Conservation (phyloP, 306 rosid genomes). For the Pyrus communis region DNA sequence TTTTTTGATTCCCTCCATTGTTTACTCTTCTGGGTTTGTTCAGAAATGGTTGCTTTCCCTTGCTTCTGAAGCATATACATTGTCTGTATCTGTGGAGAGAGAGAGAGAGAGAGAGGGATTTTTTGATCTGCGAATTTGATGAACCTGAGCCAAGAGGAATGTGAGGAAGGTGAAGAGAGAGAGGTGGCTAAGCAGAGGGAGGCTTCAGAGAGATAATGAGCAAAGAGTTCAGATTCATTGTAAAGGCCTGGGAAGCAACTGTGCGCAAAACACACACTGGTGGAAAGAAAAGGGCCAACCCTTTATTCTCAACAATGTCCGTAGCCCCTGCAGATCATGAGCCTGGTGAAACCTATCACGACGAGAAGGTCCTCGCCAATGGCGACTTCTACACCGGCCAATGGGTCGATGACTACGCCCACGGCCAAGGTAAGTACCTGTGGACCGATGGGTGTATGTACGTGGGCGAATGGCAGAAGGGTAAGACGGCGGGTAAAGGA, state of each 20-base stretch:
- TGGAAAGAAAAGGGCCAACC: slow-evolving; percentile 55
- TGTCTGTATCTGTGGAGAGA: not conserved
- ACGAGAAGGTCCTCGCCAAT: slow-evolving; percentile 48
- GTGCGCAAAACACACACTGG: slow-evolving; percentile 52
- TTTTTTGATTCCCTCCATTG: slow-evolving; percentile 13
- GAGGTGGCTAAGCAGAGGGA: not conserved
- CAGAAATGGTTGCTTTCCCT: slow-evolving; percentile 11
- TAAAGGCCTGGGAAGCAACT: slow-evolving; percentile 56
- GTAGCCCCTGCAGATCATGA: slow-evolving; percentile 84
- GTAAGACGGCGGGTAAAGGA: slow-evolving; percentile 61
- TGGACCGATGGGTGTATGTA: slow-evolving; percentile 97
- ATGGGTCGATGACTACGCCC: slow-evolving; percentile 50
- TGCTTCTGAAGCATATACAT: slow-evolving; percentile 8
- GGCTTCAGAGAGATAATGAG: slow-evolving; percentile 50
- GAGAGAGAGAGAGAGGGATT: not conserved
- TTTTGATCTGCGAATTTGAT: slow-evolving; percentile 22
- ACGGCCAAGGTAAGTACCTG: slow-evolving; percentile 70
- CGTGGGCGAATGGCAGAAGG: slow-evolving; percentile 75
- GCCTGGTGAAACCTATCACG: slow-evolving; percentile 35
- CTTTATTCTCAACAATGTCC: slow-evolving; percentile 62
- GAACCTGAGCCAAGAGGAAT: not conserved
- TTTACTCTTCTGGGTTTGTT: slow-evolving; percentile 27
- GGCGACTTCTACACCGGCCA: slow-evolving; percentile 84
- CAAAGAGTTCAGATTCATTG: slow-evolving; percentile 51
- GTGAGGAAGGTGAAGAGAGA: slow-evolving; percentile 30